Evolutionary conservation across 2,329 filamentous ascomycete genomes (phyloP), one percentile per base, ranked within the genome.

Genomic region (Stylonectria norvegica): DNA sequence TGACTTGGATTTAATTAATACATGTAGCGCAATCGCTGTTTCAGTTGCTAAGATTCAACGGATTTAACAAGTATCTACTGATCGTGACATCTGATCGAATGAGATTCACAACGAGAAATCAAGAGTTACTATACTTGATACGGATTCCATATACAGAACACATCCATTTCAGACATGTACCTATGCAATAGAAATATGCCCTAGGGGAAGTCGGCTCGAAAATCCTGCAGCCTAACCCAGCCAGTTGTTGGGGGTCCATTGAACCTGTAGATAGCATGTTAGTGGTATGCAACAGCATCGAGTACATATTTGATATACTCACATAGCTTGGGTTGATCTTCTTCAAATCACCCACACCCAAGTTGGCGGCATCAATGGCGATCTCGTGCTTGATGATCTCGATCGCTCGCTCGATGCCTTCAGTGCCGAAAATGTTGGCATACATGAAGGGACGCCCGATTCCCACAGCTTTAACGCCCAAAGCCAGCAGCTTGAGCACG

Each of bases 381-480:
- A 78, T 59, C 63, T 78, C 75, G 40, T 67, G 62, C 63, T 72
- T 75, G 49, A 78, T 58, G 9, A 78, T 63, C 7, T 57, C 30
- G 32, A 68, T 60, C 20, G 58, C 67, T 57, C 65, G 67, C 51
- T 65, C 57, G 3, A 78, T 69, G 31, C 75, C 75, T 6, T 68
- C 65, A 33, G 63, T 57, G 5, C 75, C 75, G 45, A 67, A 78
- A 32, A 73, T 56, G 57, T 77, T 78, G 46, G 71, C 61, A 52
- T 66, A 78, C 72, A 77, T 75, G 46, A 72, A 69, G 8, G 72
- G 67, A 1, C 75, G 59, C 12, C 73, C 75, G 1, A 79, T 45
- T 11, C 74, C 64, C 5, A 71, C 67, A 10, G 65, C 66, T 48
- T 61, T 63, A 38, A 69, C 69, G 8, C 69, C 68, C 11, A 70